Conservation (phyloP, 352 stramenopile genomes). For the Globisporangium iwayamae region DNA sequence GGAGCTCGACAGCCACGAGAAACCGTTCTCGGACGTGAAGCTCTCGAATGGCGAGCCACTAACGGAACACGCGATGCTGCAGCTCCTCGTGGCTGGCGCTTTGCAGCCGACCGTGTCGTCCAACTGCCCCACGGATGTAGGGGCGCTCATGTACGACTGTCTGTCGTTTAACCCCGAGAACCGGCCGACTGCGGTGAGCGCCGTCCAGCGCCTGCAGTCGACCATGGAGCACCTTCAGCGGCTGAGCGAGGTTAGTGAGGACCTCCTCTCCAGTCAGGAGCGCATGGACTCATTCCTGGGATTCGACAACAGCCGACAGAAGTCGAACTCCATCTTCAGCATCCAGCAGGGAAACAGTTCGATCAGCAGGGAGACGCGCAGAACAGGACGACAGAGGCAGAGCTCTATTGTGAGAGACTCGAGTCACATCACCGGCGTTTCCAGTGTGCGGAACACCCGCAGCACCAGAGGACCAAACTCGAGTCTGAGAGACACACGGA, state of each 20-base stretch:
- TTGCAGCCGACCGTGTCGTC: constrained; percentile 48
- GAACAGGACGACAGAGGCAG: not conserved
- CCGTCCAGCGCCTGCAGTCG: constrained; percentile 30
- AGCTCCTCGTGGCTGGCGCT: constrained; percentile 48
- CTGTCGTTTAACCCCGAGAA: constrained; percentile 40
- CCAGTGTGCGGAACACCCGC: not conserved
- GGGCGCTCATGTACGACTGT: constrained; percentile 47
- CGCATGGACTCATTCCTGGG: constrained; percentile 44
- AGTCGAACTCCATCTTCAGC: constrained; percentile 2
- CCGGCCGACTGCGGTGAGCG: constrained; percentile 40
- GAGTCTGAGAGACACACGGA: not conserved
- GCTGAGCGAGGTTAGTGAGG: constrained; percentile 46
- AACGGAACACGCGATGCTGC: constrained; percentile 40
- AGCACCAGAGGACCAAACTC: not conserved
- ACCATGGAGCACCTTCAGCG: constrained; percentile 48
- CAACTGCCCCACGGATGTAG: constrained; percentile 41
- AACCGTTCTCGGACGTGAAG: constrained; percentile 61
- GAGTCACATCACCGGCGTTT: not conserved
- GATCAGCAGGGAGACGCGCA: not conserved
- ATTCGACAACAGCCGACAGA: not conserved
- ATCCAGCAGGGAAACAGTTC: constrained; percentile 5
- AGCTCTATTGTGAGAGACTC: not conserved
- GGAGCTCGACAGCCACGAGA: constrained; percentile 67
- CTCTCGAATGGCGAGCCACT: constrained; percentile 51
- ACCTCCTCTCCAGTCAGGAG: constrained; percentile 24